Evolutionary conservation across 169 alveolate species (phyloP).

Genomic region (Theileria annulata): DNA sequence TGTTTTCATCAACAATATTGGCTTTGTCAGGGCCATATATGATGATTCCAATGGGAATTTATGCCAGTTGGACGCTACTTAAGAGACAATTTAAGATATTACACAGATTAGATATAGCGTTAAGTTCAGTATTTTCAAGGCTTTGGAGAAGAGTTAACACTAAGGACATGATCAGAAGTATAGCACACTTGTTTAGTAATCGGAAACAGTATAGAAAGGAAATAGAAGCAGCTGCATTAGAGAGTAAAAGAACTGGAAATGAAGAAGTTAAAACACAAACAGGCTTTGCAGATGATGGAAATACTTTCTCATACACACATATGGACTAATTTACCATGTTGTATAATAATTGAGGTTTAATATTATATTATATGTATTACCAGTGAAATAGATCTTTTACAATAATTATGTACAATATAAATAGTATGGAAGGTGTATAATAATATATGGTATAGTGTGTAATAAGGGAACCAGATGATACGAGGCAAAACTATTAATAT

Average conservation of each 20-base stretch:
- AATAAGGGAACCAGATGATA: neutral
- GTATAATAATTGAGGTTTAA: constrained; percentile 1
- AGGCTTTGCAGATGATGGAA: constrained; percentile 25
- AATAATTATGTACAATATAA: too few relatives aligned
- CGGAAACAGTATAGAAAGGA: constrained; percentile 62
- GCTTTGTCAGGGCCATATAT: constrained; percentile 77
- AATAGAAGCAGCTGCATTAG: constrained; percentile 43
- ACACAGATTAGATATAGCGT: constrained; percentile 75
- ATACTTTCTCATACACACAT: constrained; percentile 42
- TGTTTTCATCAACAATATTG: constrained; percentile 73
- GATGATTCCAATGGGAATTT: constrained; percentile 77
- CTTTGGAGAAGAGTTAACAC: constrained; percentile 74
- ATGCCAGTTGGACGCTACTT: constrained; percentile 72
- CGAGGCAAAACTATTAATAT: neutral
- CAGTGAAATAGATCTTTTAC: neutral
- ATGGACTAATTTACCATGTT: constrained; percentile 7
- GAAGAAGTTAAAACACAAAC: constrained; percentile 19
- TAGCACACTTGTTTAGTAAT: constrained; percentile 65
- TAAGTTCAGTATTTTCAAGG: constrained; percentile 59
- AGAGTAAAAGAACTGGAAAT: constrained; percentile 7
- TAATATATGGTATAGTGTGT: neutral
- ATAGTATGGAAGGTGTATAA: too few relatives aligned
- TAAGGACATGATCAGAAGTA: constrained; percentile 49
- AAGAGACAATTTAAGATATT: constrained; percentile 76
- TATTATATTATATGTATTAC: neutral